Evolutionary conservation across 768 basidiomycete genomes (phyloP).

Genomic region (Chlorophyllum brunneum): DNA sequence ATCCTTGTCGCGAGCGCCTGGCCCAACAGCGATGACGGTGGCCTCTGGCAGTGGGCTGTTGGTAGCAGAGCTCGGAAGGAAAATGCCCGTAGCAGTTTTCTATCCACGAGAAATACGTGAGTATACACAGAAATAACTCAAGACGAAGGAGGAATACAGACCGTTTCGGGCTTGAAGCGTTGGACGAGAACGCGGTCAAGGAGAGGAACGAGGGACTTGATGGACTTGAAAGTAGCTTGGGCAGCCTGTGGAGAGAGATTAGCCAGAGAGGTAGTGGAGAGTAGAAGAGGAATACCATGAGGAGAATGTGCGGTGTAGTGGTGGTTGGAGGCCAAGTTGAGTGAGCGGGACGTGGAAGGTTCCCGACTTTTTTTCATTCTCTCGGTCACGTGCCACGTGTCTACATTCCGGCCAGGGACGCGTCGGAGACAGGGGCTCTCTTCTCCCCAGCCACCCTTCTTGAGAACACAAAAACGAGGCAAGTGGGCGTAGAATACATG

Average conservation of each 20-base stretch:
- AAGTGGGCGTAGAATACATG: too few relatives aligned
- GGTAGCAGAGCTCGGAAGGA: slow-evolving; percentile 90
- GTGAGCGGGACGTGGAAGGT: neutral
- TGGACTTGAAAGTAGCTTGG: slow-evolving; percentile 93
- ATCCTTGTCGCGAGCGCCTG: slow-evolving; percentile 88
- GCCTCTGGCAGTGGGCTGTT: slow-evolving; percentile 90
- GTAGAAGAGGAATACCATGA: neutral
- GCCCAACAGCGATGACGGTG: slow-evolving; percentile 93
- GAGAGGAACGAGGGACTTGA: slow-evolving; percentile 85
- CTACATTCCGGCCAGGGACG: slow-evolving; percentile 1
- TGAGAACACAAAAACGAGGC: neutral
- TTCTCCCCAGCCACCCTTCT: neutral
- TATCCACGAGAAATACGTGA: slow-evolving; percentile 24
- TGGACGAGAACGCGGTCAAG: slow-evolving; percentile 97
- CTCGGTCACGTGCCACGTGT: slow-evolving; percentile 2
- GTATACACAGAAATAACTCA: neutral
- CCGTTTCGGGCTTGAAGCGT: slow-evolving; percentile 94
- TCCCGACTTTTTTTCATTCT: slow-evolving; percentile 5
- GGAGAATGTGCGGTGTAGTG: neutral
- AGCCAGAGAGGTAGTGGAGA: neutral
- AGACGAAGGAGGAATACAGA: slow-evolving; percentile 34
- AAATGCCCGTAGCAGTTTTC: slow-evolving; percentile 98
- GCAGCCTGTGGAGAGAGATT: slow-evolving; percentile 47
- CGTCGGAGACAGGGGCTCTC: neutral
- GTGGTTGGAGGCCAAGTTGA: neutral